phyloP scores from a whole-genome alignment of 1,284 basidiomycete genomes.

The Mycena citricolor region DNA sequence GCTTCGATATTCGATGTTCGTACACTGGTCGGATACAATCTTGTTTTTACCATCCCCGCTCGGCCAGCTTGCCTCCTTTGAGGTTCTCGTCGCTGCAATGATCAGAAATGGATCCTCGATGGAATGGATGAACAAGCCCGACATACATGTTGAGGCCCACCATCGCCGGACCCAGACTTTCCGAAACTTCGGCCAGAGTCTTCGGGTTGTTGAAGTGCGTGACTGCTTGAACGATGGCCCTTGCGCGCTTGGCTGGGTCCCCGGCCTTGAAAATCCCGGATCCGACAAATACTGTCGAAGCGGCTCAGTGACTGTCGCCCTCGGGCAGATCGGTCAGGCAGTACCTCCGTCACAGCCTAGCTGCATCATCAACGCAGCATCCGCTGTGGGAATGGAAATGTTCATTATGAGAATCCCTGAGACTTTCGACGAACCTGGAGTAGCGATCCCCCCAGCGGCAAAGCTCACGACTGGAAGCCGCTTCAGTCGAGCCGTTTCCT shows the following conservation, averaged over 20 bases:
- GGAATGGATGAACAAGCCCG: constrained; percentile 7
- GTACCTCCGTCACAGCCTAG: constrained; percentile 95
- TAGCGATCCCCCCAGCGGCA: constrained; percentile 96
- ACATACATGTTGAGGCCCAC: constrained; percentile 87
- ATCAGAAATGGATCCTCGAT: constrained; percentile 12
- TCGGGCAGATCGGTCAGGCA: constrained; percentile 28
- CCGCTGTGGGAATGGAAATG: constrained; percentile 51
- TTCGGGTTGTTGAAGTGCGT: constrained; percentile 96
- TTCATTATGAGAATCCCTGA: constrained; percentile 2
- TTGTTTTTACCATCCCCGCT: constrained; percentile 53
- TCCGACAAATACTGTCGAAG: constrained; percentile 78
- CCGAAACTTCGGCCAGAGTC: constrained; percentile 84
- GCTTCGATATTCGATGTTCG: not conserved
- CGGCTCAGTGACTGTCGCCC: constrained; percentile 18
- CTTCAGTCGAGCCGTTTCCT: constrained; percentile 94
- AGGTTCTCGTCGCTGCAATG: constrained; percentile 54
- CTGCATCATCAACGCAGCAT: constrained; percentile 99
- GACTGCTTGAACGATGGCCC: constrained; percentile 97
- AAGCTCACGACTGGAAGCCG: constrained; percentile 93
- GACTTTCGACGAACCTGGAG: constrained; percentile 64
- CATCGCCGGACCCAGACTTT: constrained; percentile 89
- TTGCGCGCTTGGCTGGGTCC: constrained; percentile 91
- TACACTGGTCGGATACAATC: not conserved
- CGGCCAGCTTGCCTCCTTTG: constrained; percentile 58
- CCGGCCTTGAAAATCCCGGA: constrained; percentile 95